Base-by-base conservation (phyloP, 1,284 basidiomycete species). In the Pholiota adiposa region DNA sequence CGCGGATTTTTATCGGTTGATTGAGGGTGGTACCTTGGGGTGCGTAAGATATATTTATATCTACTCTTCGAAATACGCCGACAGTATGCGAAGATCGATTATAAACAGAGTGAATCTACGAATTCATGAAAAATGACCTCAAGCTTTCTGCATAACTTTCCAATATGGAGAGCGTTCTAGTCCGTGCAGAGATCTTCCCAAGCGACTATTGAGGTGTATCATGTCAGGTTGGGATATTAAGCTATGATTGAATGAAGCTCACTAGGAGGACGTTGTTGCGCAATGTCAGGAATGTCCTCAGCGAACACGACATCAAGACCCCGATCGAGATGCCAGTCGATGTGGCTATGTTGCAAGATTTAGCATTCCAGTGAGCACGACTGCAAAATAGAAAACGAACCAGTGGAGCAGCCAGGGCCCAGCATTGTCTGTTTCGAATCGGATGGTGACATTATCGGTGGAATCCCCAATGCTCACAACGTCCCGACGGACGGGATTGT, bases 1-100 rank as follows among this genome's bases (percentile, higher is more conserved):
- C 2, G 93, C 93, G 16, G 95, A 97, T 77, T 86, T 94, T 59
- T 96, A 96, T 77, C 79, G 93, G 58, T 65, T 89, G 27, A 33
- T 73, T n/a, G 64, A 61, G 18, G 43, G 51, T 41, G 41, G 25
- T 18, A 11, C 25, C 16, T 7, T 29, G 2, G n/a, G 21, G 25
- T 29, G 27, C 9, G 9, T 40, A 19, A 29, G 18, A 16, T 3
- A 25, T 36, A 34, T 25, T 36, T 51, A 4, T 16, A 50, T 6
- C 2, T 7, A 14, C n/a, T n/a, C n/a, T n/a, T n/a, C 29, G 29
- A 14, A n/a, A 29, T 33, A 19, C n/a, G 19, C 19, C 19, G 27
- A 25, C n/a, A n/a, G n/a, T n/a, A n/a, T n/a, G n/a, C 23, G 3
- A 27, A 27, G 6, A 16, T 29, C 46, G 14, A 31, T n/a, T 16